Percentiles rank a stretch among this genome's conserved stretches.
Conservation (phyloP, 2,329 filamentous ascomycete species). For the Blastomyces percursus region DNA sequence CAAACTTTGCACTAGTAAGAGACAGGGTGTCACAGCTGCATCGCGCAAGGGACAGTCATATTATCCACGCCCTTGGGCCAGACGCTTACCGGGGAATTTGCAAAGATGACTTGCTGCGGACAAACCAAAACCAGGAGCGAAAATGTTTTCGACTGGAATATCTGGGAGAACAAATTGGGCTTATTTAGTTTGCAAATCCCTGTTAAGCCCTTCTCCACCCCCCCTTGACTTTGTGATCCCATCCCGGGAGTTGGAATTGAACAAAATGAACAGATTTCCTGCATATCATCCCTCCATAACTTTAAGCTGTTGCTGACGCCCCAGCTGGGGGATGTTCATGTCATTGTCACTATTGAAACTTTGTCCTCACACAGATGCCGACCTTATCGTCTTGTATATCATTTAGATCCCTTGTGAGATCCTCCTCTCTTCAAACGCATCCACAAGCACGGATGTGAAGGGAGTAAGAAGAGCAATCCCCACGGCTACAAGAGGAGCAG, state of each 20-base stretch:
- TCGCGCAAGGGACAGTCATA: not conserved
- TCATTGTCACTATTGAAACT: not conserved
- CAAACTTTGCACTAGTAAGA: not conserved
- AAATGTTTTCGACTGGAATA: not conserved
- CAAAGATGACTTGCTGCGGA: not conserved
- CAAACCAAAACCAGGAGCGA: not conserved
- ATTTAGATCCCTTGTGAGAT: not conserved
- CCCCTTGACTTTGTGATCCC: not conserved
- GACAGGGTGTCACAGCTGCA: not conserved
- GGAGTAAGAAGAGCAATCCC: not conserved
- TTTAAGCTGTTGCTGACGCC: not conserved
- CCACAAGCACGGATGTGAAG: not conserved
- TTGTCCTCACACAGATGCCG: not conserved
- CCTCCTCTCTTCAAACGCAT: not conserved
- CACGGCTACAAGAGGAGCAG: not conserved
- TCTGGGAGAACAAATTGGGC: not conserved
- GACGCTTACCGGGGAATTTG: not conserved
- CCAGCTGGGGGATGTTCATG: not conserved
- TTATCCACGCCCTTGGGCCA: not conserved
- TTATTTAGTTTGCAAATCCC: not conserved
- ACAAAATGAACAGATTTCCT: slow-evolving; percentile 2
- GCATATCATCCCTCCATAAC: not conserved
- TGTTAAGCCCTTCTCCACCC: not conserved
- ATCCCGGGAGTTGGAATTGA: not conserved
- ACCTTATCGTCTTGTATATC: not conserved